phyloP scores from a whole-genome alignment of 2,329 filamentous ascomycete species.

The Cladosporium sp. region DNA sequence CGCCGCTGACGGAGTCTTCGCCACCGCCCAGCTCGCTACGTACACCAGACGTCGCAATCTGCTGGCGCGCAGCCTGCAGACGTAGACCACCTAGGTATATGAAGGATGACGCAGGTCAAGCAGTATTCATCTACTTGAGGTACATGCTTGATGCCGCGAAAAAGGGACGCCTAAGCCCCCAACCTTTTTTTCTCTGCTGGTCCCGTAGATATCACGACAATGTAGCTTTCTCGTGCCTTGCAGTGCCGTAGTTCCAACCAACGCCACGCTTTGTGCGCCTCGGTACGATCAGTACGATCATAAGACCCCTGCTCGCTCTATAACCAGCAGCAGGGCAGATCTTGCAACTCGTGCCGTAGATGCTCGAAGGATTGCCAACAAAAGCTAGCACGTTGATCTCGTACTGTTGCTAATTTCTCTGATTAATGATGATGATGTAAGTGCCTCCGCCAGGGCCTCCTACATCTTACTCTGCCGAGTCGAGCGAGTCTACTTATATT shows the following conservation, averaged over 20 bases:
- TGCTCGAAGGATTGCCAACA: not conserved
- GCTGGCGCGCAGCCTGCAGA: not conserved
- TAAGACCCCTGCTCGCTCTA: slow-evolving; percentile 3
- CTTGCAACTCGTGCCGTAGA: not conserved
- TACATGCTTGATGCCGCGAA: not conserved
- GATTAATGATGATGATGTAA: not conserved
- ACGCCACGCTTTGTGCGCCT: not conserved
- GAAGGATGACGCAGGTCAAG: slow-evolving; percentile 15
- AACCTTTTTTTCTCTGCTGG: not conserved
- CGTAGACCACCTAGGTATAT: not conserved
- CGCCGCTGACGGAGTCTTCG: slow-evolving; percentile 13
- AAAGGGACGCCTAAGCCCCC: not conserved
- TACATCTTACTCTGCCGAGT: not conserved
- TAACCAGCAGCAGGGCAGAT: not conserved
- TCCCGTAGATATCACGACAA: not conserved
- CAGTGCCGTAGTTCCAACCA: slow-evolving; percentile 1
- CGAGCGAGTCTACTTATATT: too few relatives aligned
- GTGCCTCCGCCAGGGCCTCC: not conserved
- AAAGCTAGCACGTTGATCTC: not conserved
- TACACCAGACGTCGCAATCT: not conserved
- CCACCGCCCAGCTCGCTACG: not conserved
- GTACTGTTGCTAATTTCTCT: not conserved
- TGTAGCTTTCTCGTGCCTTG: slow-evolving; percentile 9
- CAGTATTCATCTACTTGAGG: not conserved
- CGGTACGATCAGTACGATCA: slow-evolving; percentile 15